phyloP scores from a whole-genome alignment of 352 stramenopile species.

The Phytophthora europaea region DNA sequence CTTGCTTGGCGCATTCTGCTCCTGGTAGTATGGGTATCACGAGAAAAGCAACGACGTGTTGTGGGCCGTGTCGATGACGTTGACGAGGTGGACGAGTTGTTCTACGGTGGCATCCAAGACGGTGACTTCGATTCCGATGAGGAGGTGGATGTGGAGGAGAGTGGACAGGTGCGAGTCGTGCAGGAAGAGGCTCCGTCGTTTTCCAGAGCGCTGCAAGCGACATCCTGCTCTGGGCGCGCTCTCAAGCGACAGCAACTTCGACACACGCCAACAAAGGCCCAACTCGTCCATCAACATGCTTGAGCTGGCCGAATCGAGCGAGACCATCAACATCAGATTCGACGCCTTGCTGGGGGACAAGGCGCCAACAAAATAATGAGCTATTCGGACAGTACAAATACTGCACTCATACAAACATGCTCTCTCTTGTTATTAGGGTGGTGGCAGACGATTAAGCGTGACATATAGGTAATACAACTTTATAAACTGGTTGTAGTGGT shows the following conservation, averaged over 20 bases:
- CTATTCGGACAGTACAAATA: constrained; percentile 4
- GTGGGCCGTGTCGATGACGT: constrained; percentile 73
- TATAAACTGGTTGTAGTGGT: neutral
- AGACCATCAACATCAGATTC: constrained; percentile 30
- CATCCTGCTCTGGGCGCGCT: constrained; percentile 36
- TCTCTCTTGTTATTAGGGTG: constrained; percentile 31
- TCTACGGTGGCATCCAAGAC: constrained; percentile 47
- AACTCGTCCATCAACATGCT: constrained; percentile 53
- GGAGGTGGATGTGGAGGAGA: constrained; percentile 32
- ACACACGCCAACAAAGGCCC: constrained; percentile 39
- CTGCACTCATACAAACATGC: neutral
- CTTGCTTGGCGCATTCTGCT: no score
- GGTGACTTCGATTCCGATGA: constrained; percentile 46
- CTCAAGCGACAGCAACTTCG: constrained; percentile 46
- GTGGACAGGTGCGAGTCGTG: constrained; percentile 18
- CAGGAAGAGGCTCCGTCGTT: constrained; percentile 28
- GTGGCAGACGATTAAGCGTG: neutral
- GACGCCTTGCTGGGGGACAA: constrained; percentile 43
- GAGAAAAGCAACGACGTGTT: no score
- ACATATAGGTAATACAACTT: constrained; percentile 9
- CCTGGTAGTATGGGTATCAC: no score
- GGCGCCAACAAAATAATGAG: constrained; percentile 18
- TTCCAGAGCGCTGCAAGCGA: constrained; percentile 18
- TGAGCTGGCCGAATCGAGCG: constrained; percentile 32
- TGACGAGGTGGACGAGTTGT: constrained; percentile 55